Conservation (phyloP, 176 grass and related monocot genomes). For the Secale cereale region DNA sequence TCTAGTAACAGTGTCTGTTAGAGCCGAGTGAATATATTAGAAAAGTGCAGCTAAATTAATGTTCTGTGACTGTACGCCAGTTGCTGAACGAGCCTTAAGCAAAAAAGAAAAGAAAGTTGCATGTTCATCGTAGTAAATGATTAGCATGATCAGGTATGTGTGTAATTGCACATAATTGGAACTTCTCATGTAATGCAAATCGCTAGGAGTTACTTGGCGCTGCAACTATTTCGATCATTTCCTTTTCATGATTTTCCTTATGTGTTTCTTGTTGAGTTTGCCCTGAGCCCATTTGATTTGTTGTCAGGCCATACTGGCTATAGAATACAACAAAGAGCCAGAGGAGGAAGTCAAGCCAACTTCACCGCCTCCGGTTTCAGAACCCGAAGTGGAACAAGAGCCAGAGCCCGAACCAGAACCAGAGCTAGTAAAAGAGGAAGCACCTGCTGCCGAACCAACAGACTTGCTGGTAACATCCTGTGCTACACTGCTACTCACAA, state of each 20-base stretch:
- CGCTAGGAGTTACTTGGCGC: not conserved
- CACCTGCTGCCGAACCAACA: slow-evolving; percentile 38
- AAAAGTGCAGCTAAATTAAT: slow-evolving; percentile 16
- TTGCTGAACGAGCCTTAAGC: not conserved
- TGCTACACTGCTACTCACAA: slow-evolving; percentile 17
- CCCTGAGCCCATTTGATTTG: slow-evolving; percentile 21
- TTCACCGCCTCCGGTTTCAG: slow-evolving; percentile 42
- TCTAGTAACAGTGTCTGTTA: not conserved
- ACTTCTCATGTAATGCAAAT: not conserved
- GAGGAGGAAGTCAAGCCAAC: slow-evolving; percentile 65
- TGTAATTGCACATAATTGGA: not conserved
- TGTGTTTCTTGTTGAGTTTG: not conserved
- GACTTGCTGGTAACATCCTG: slow-evolving; percentile 81
- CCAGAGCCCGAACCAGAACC: slow-evolving; percentile 51
- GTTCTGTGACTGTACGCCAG: not conserved
- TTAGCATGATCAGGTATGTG: not conserved
- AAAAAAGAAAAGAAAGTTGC: not conserved
- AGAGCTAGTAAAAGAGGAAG: slow-evolving; percentile 68
- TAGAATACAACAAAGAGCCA: slow-evolving; percentile 91
- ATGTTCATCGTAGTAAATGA: not conserved
- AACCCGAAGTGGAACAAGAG: slow-evolving; percentile 42
- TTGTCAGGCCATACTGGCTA: slow-evolving; percentile 58
- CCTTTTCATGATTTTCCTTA: not conserved
- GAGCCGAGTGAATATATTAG: not conserved
- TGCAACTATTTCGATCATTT: slow-evolving; percentile 9